phyloP scores from a whole-genome alignment of 805 yeast genomes.

The Wickerhamomyces ciferrii region DNA sequence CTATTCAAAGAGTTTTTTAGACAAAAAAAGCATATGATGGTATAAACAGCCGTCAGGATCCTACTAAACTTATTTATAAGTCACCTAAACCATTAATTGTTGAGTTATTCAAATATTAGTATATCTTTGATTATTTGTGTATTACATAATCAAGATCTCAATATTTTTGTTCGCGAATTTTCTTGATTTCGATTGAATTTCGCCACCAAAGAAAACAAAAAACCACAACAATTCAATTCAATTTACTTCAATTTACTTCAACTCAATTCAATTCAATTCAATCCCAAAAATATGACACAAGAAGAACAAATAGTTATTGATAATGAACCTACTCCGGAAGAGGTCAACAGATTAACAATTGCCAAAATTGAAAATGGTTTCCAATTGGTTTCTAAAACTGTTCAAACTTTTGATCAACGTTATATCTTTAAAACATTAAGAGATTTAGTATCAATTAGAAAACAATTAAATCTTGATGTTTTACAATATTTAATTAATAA shows the following conservation, averaged over 20 bases:
- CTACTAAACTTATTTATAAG: too few species aligned
- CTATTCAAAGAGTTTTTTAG: too few species aligned
- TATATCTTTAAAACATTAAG: conserved; percentile 82
- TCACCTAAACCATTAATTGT: too few species aligned
- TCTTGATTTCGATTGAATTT: neutral
- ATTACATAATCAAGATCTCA: too few species aligned
- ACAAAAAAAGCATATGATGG: too few species aligned
- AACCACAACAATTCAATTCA: neutral
- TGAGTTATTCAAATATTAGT: too few species aligned
- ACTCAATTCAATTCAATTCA: neutral
- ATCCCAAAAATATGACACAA: conserved; percentile 16
- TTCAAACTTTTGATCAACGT: conserved; percentile 75
- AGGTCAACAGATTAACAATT: conserved; percentile 25
- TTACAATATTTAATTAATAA: conserved; percentile 50
- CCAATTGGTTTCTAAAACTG: conserved; percentile 45
- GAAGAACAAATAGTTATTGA: conserved; percentile 21
- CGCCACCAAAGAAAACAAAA: conserved; percentile 3
- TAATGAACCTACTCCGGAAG: conserved; percentile 22
- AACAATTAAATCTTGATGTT: conserved; percentile 48
- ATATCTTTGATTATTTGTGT: too few species aligned
- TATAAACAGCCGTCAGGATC: too few species aligned
- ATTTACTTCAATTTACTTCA: too few species aligned
- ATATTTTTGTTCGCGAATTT: neutral
- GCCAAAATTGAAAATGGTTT: conserved; percentile 26
- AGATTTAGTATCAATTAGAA: conserved; percentile 72